phyloP scores from a whole-genome alignment of 768 basidiomycete genomes.

The Lentinula aciculospora region DNA sequence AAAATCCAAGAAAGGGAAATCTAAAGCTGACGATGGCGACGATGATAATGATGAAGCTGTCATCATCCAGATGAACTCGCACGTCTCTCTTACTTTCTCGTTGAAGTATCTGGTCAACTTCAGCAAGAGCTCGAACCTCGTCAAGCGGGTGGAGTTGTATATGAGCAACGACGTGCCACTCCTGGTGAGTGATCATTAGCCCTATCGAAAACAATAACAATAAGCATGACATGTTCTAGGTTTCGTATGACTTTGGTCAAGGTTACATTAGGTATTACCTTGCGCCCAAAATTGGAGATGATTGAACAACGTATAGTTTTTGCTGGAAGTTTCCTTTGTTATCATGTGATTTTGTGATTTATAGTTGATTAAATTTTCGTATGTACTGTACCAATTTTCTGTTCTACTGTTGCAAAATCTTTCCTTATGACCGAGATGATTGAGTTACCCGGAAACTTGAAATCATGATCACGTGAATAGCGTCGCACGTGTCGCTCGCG shows the following conservation, averaged over 20 bases:
- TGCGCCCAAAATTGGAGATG: conserved; percentile 92
- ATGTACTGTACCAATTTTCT: background rate
- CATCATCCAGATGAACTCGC: conserved; percentile 80
- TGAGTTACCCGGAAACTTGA: no score
- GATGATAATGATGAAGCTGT: conserved; percentile 53
- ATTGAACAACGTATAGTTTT: conserved; percentile 29
- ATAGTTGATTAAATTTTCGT: background rate
- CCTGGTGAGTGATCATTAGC: conserved; percentile 53
- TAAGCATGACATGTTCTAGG: conserved; percentile 33
- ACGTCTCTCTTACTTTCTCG: conserved; percentile 90
- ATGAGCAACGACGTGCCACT: conserved; percentile 92
- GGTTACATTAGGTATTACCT: conserved; percentile 93
- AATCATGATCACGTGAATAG: no score
- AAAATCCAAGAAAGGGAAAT: conserved; percentile 57
- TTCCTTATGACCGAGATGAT: no score
- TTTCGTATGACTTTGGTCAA: conserved; percentile 84
- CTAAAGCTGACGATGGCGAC: conserved; percentile 47
- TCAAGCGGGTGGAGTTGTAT: conserved; percentile 71
- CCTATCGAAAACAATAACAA: no score
- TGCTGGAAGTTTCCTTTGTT: background rate
- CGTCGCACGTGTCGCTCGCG: no score
- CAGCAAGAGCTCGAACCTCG: conserved; percentile 78
- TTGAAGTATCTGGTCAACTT: conserved; percentile 98
- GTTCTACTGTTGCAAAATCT: no score
- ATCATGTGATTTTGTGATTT: background rate